phyloP scores from a whole-genome alignment of 768 basidiomycete species.

The Lepiota venenata region DNA sequence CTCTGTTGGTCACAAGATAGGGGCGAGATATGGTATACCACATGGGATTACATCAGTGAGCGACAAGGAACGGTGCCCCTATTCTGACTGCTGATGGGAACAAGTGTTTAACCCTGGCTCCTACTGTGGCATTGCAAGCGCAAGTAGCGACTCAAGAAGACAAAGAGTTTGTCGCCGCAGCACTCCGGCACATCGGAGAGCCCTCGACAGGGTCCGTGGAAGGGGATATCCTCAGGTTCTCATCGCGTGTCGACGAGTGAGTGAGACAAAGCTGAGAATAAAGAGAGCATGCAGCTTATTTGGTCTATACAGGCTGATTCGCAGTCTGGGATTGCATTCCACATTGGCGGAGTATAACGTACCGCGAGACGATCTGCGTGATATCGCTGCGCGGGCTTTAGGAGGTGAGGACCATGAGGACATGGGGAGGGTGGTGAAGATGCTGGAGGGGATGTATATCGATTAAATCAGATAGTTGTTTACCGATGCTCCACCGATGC shows the following conservation, averaged over 20 bases:
- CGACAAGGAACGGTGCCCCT: slow-evolving; percentile 6
- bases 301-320: slow-evolving; percentile 47
- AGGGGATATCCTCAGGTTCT: slow-evolving; percentile 55
- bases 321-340: slow-evolving; percentile 52
- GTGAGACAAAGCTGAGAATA: slow-evolving; percentile 17
- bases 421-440: slow-evolving; percentile 38
- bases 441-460: slow-evolving; percentile 46
- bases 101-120: slow-evolving; percentile 72
- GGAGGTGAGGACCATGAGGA: slow-evolving; percentile 38
- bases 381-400: slow-evolving; percentile 49
- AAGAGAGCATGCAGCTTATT: neutral
- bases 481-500: too few relatives aligned
- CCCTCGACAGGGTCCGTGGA: slow-evolving; percentile 62
- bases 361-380: slow-evolving; percentile 48
- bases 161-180: slow-evolving; percentile 54
- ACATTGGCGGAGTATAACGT: slow-evolving; percentile 62
- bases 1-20: slow-evolving; percentile 69
- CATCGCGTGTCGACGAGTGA: slow-evolving; percentile 52
- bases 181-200: slow-evolving; percentile 55
- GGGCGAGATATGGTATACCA: slow-evolving; percentile 70
- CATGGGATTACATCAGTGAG: slow-evolving; percentile 83
- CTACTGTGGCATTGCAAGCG: slow-evolving; percentile 58
- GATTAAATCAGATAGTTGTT: too few relatives aligned
- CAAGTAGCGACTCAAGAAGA: slow-evolving; percentile 56
- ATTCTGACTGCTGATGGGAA: neutral